A percentile compares a stretch with the other conserved stretches of the same genome.
phyloP scores from a whole-genome alignment of 2,329 filamentous ascomycete species.

The Podosphaera xanthii region DNA sequence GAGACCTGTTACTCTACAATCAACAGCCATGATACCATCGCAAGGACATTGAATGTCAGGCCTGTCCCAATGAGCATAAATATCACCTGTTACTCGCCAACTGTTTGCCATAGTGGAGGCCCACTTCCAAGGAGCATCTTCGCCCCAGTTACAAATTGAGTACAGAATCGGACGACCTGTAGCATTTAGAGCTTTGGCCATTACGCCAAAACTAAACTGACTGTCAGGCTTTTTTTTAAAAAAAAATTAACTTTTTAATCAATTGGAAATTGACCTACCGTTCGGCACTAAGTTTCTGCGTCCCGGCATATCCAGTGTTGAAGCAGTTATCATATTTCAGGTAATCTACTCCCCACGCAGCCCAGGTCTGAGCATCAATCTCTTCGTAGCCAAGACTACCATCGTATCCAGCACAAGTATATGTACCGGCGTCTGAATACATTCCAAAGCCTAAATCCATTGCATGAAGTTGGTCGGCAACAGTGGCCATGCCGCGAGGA shows the following conservation, averaged over 20 bases:
- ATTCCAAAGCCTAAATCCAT: slow-evolving; percentile 29
- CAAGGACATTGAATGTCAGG: slow-evolving; percentile 18
- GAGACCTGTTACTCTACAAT: slow-evolving; percentile 14
- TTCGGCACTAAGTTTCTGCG: slow-evolving; percentile 5
- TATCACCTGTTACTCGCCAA: slow-evolving; percentile 20
- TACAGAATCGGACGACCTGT: slow-evolving; percentile 19
- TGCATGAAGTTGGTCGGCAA: slow-evolving; percentile 24
- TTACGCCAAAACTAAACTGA: slow-evolving; percentile 13
- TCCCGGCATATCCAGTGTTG: slow-evolving; percentile 28
- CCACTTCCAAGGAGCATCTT: slow-evolving; percentile 22
- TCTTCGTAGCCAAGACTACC: slow-evolving; percentile 27
- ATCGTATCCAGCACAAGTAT: slow-evolving; percentile 19
- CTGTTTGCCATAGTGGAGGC: slow-evolving; percentile 17
- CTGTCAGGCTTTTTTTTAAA: background rate
- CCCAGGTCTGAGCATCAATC: slow-evolving; percentile 28
- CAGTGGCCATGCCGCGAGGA: slow-evolving; percentile 23
- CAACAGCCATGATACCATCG: slow-evolving; percentile 18
- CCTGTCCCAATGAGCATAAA: slow-evolving; percentile 20
- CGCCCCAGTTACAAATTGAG: slow-evolving; percentile 25
- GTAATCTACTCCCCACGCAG: slow-evolving; percentile 28
- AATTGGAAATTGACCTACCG: background rate
- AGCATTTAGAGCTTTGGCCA: slow-evolving; percentile 17
- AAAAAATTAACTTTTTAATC: slow-evolving; percentile 5
- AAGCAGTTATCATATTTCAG: slow-evolving; percentile 35
- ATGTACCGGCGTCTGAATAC: slow-evolving; percentile 25